These are phyloP conservation scores for Cladosporium sp. DNA, from an alignment of 2,329 filamentous ascomycete genomes.

Conservation along the genomic window DNA sequence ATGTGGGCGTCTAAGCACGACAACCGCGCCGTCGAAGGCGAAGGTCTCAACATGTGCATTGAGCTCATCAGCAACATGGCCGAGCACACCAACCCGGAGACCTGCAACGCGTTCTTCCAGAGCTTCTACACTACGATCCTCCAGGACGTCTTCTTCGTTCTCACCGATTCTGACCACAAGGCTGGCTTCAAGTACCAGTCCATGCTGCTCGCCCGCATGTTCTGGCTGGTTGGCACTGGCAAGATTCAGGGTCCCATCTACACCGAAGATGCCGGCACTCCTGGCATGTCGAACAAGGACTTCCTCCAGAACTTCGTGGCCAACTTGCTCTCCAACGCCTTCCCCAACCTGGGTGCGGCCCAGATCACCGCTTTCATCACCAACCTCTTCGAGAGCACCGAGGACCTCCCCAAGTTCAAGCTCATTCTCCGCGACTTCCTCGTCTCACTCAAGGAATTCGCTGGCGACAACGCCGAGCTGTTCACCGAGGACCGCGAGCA, in stretches of 20 bases:
- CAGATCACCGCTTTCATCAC: slow-evolving; percentile 92
- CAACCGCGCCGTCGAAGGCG: slow-evolving; percentile 95
- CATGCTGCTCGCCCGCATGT: slow-evolving; percentile 89
- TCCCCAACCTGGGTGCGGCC: slow-evolving; percentile 78
- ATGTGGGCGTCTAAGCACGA: slow-evolving; percentile 99
- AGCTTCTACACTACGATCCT: slow-evolving; percentile 95
- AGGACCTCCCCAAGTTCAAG: slow-evolving; percentile 91
- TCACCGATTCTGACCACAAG: slow-evolving; percentile 98
- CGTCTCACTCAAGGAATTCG: slow-evolving; percentile 95
- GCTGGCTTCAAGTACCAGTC: slow-evolving; percentile 98
- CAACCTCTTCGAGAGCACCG: slow-evolving; percentile 83
- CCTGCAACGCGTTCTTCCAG: slow-evolving; percentile 94
- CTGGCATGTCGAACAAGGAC: slow-evolving; percentile 84
- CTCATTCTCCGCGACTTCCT: slow-evolving; percentile 94
- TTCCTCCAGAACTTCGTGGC: slow-evolving; percentile 88
- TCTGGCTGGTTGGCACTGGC: slow-evolving; percentile 86
- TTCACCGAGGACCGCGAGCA: slow-evolving; percentile 94
- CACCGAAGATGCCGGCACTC: slow-evolving; percentile 75
- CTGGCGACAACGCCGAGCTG: slow-evolving; percentile 90
- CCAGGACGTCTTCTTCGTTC: slow-evolving; percentile 97
- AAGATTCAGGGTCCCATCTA: slow-evolving; percentile 96
- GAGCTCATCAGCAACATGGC: slow-evolving; percentile 98
- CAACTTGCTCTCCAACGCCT: slow-evolving; percentile 81
- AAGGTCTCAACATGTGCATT: slow-evolving; percentile 95
- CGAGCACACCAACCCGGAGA: slow-evolving; percentile 75